Evolutionary conservation across 2,329 filamentous ascomycete genomes (phyloP).

Genomic region (Fusarium sp.): DNA sequence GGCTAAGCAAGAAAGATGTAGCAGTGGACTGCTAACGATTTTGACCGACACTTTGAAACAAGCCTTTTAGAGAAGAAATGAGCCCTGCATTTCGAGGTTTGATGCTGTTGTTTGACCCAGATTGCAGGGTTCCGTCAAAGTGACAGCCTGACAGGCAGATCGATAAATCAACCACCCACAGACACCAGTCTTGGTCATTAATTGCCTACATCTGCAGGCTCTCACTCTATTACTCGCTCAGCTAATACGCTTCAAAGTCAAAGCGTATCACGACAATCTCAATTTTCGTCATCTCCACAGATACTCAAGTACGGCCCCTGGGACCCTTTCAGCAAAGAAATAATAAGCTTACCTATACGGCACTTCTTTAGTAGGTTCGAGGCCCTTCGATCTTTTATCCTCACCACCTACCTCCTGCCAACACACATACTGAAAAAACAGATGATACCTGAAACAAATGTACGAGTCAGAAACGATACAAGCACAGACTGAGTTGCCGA

Average conservation of each 20-base stretch:
- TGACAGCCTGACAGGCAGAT: not conserved
- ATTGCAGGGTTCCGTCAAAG: not conserved
- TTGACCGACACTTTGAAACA: conserved; percentile 31
- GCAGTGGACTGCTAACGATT: not conserved
- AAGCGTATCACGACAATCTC: conserved; percentile 7
- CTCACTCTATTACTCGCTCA: not conserved
- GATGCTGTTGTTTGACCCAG: conserved; percentile 2
- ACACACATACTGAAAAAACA: not conserved
- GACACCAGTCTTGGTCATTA: not conserved
- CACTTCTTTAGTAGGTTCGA: not conserved
- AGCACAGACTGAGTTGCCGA: not conserved
- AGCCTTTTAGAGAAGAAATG: not conserved
- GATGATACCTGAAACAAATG: not conserved
- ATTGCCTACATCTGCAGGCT: not conserved
- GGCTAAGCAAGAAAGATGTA: not conserved
- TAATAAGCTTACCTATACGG: not conserved
- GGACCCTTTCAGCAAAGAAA: not conserved
- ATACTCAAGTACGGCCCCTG: not conserved
- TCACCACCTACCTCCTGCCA: not conserved
- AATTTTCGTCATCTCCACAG: not conserved
- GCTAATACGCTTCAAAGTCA: not conserved
- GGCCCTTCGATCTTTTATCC: not conserved
- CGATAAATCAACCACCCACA: not conserved
- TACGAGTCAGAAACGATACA: not conserved
- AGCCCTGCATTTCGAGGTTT: conserved; percentile 1